A percentile compares a stretch with the other conserved stretches of the same genome.
phyloP scores from a whole-genome alignment of 257 asterid species.

The Solanum commersonii region DNA sequence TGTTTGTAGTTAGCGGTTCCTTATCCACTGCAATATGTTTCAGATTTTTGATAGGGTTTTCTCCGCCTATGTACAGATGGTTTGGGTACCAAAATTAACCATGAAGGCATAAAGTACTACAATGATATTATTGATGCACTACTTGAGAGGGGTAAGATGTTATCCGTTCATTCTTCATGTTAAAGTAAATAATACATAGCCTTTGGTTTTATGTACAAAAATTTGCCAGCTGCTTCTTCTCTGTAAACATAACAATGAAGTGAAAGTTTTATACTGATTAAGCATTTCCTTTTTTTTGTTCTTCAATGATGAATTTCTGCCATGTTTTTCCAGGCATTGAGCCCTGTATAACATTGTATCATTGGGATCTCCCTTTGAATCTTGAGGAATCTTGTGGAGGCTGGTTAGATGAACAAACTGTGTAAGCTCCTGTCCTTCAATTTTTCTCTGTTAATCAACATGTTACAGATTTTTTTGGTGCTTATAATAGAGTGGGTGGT shows the following conservation, averaged over 20 bases:
- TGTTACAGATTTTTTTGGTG: background rate
- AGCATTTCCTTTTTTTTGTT: background rate
- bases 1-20: background rate
- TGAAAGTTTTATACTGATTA: background rate
- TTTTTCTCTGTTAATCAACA: background rate
- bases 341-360: constrained; percentile 40
- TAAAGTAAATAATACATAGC: background rate
- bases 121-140: constrained; percentile 37
- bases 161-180: background rate
- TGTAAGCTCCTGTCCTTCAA: constrained; percentile 16
- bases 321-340: constrained; percentile 30
- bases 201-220: background rate
- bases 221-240: background rate
- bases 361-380: constrained; percentile 54
- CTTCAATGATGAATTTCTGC: background rate
- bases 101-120: constrained; percentile 41
- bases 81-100: constrained; percentile 32
- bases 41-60: background rate
- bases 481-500: background rate
- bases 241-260: background rate
- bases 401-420: constrained; percentile 30
- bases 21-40: background rate
- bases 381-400: constrained; percentile 36
- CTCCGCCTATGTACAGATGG: constrained; percentile 31
- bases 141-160: constrained; percentile 28